Conservation (phyloP, 2,329 filamentous ascomycete genomes). For the Colletotrichum acutatum region DNA sequence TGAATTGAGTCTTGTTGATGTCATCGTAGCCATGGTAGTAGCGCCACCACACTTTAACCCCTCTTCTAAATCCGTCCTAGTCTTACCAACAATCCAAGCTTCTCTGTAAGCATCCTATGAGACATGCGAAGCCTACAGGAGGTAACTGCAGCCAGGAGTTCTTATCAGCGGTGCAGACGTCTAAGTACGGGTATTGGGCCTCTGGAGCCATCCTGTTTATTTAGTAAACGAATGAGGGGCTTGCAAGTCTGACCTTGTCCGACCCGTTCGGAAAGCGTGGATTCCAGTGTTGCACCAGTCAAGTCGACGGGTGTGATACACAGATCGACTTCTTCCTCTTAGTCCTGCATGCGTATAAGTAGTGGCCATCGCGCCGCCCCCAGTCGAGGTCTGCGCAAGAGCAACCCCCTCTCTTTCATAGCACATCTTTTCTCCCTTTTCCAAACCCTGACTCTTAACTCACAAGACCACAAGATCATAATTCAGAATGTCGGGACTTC, state of each 20-base stretch:
- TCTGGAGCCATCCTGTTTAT: not conserved
- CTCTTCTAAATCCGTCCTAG: not conserved
- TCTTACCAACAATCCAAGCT: not conserved
- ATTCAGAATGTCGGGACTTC: constrained; percentile 52
- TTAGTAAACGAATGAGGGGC: not conserved
- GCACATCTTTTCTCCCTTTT: not conserved
- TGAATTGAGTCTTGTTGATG: constrained; percentile 9
- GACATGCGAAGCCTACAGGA: not conserved
- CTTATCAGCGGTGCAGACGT: not conserved
- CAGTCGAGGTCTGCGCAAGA: too few relatives aligned
- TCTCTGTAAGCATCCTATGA: not conserved
- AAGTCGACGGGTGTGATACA: not conserved
- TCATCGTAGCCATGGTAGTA: not conserved
- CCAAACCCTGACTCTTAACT: not conserved
- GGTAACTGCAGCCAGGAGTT: not conserved
- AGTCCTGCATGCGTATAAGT: not conserved
- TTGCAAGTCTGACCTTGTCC: not conserved
- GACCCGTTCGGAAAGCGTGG: not conserved
- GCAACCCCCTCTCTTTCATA: not conserved
- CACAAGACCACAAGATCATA: not conserved
- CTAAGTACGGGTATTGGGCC: too few relatives aligned
- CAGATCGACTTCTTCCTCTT: not conserved
- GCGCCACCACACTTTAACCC: not conserved
- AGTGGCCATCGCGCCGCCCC: not conserved
- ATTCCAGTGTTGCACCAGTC: not conserved